phyloP scores from a whole-genome alignment of 2,329 filamentous ascomycete genomes.

The Ceratocystis variospora region DNA sequence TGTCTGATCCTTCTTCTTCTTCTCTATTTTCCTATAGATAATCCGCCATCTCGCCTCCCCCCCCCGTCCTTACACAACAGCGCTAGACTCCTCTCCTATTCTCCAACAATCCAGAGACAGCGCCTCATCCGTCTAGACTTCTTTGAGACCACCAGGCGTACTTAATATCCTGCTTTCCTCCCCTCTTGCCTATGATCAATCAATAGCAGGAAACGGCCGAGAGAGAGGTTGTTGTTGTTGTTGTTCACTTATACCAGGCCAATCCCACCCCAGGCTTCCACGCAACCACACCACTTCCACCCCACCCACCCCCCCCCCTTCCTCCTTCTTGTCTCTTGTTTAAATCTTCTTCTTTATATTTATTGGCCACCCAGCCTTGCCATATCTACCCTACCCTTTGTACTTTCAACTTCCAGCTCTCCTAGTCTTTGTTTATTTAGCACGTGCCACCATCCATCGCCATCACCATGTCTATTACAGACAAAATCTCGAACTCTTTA shows the following conservation, averaged over 20 bases:
- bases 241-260: background rate
- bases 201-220: background rate
- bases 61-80: background rate
- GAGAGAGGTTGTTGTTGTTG: background rate
- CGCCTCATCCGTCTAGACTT: background rate
- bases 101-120: background rate
- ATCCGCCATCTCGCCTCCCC: background rate
- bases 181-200: background rate
- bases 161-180: background rate
- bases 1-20: background rate
- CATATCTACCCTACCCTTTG: background rate
- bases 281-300: no score
- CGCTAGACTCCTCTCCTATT: background rate
- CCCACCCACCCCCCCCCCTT: no score
- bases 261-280: no score
- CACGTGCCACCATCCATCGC: background rate
- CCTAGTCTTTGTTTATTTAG: no score
- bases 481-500: constrained; percentile 22
- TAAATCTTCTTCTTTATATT: background rate
- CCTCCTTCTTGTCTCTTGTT: background rate
- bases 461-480: constrained; percentile 23
- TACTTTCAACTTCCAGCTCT: no score
- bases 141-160: background rate
- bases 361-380: background rate
- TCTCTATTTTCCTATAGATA: background rate